Evolutionary conservation across 306 rosid species (phyloP).

Genomic region (Phaseolus lunatus): DNA sequence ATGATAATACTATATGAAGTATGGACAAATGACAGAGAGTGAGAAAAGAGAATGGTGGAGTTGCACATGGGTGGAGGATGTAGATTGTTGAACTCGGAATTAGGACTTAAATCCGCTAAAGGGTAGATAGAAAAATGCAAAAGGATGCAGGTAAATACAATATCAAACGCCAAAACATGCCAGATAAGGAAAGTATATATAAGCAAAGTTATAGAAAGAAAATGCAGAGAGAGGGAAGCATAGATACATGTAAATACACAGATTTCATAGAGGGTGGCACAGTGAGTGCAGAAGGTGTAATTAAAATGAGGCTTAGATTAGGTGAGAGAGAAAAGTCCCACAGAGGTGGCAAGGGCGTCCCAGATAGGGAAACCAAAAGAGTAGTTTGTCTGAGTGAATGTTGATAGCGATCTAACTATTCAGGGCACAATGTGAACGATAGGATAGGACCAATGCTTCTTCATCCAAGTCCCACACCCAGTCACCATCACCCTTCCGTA

Average conservation of each 20-base stretch:
- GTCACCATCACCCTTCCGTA: slow-evolving; percentile 34
- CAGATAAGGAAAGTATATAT: slow-evolving; percentile 49
- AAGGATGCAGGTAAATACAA: slow-evolving; percentile 36
- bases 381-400: slow-evolving; percentile 59
- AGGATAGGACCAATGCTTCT: slow-evolving; percentile 42
- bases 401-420: slow-evolving; percentile 66
- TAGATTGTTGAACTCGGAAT: neutral
- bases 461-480: slow-evolving; percentile 48
- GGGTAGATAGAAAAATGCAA: slow-evolving; percentile 36
- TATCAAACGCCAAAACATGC: slow-evolving; percentile 46
- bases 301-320: slow-evolving; percentile 28
- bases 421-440: slow-evolving; percentile 32
- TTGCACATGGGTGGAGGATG: slow-evolving; percentile 33
- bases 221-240: slow-evolving; percentile 23
- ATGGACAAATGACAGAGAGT: slow-evolving; percentile 31
- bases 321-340: neutral
- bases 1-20: neutral
- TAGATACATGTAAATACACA: neutral
- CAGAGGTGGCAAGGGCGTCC: slow-evolving; percentile 28
- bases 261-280: too few relatives aligned
- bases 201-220: neutral
- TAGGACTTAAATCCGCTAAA: neutral
- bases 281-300: slow-evolving; percentile 28
- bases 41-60: slow-evolving; percentile 15
- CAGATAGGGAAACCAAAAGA: slow-evolving; percentile 60